Base-by-base conservation (phyloP, 441 rosid genomes). In the Adansonia gregorii region DNA sequence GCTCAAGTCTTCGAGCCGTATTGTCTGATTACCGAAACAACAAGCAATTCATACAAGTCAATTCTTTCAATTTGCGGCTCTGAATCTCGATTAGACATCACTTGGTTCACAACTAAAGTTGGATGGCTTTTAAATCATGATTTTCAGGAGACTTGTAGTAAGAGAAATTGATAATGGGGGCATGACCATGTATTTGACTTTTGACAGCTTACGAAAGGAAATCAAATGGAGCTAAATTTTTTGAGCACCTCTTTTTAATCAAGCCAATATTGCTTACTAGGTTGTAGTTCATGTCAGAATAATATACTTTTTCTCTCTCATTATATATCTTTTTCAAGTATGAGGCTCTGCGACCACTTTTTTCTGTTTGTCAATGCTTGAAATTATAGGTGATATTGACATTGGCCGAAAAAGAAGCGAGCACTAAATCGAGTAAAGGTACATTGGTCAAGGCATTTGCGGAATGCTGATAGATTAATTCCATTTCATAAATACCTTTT, bases 371-470 rank as follows among this genome's bases (percentile, higher is more conserved):
- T 35, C 48, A 65, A 65, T 39, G 20, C 69, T 39, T 39, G 49
- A 65, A 65, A n/a, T 61, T 22, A 60, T 60, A 8, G 61, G 27
- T 11, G 48, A 41, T 41, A 4, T 41, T 41, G 8, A 65, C 41
- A n/a, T 69, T 49, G 73, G 12, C 43, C 6, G 4, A 14, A 22
- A 68, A 48, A 56, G 58, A 51, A 69, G 41, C 10, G 22, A 5
- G 56, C 60, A n/a, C 46, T 52, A 71, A 71, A 71, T 71, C 74
- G 31, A 27, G 60, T 52, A n/a, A 51, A 27, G 61, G 58, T 7
- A 17, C 15, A 67, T 67, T 19, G 54, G 52, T 43, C 71, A n/a
- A 43, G 27, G 12, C 31, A 8, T 41, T 39, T 41, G 20, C 1
- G 48, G 9, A 41, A 65, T 15, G 7, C 3, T 66, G 71, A 41